Evolutionary conservation across 176 grass and related monocot genomes (phyloP), one percentile per base, ranked within the genome.

Genomic region (Miscanthus lutarioriparius): DNA sequence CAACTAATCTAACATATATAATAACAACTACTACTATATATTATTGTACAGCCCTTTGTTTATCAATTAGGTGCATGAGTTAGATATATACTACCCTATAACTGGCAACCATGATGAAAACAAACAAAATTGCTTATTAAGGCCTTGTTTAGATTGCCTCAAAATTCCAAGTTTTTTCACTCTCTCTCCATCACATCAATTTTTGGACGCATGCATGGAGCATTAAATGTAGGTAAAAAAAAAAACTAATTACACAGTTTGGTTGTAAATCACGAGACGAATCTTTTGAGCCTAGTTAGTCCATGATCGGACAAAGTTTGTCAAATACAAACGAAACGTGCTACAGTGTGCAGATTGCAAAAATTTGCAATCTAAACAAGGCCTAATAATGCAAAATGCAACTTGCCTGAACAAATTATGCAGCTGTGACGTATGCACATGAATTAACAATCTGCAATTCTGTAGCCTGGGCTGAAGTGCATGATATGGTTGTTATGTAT

Each of bases 11-110:
- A 72, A 68, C 7, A 33, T 23, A 70, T 25, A 59, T 5, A 61
- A 23, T 9, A 58, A 45, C 8, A 22, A 56, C 51, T 56, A 56
- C 49, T 27, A 16, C 1, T 49, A 30, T 11, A 58, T 13, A 66
- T 39, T 28, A n/a, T n/a, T n/a, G 70, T 27, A 69, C 49, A 30
- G n/a, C 8, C 37, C 10, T 59, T 75, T 62, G 23, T 49, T 63
- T 59, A 59, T 59, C 9, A 9, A 61, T 32, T 81, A 70, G 59
- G 71, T 71, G 82, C 87, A 85, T 80, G 76, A 63, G 36, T 74
- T 32, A 37, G 69, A 79, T 47, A 5, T 48, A 51, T 0, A 58
- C 64, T 69, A 20, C 1, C 26, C 72, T 13, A 36, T 59, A 63
- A 49, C 63, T 48, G 63, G 82, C 64, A 45, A 69, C n/a, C 68